phyloP scores from a whole-genome alignment of 129 eudicot genomes.

The Logfia minima region DNA sequence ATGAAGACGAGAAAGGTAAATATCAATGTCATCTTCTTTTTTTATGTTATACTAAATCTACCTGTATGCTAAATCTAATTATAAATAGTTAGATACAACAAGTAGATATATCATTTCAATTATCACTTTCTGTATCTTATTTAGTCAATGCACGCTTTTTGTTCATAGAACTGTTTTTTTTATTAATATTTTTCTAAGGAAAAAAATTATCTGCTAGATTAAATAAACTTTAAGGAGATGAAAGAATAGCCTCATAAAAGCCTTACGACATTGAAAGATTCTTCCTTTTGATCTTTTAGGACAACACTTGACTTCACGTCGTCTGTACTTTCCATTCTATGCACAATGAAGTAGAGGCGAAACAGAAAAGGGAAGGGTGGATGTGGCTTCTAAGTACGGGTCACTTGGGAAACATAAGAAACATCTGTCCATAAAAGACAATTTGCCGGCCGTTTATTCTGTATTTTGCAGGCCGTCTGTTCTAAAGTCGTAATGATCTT shows the following conservation, averaged over 20 bases:
- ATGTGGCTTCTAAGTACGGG: constrained; percentile 12
- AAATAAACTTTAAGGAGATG: not conserved
- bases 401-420: not conserved
- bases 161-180: constrained; percentile 9
- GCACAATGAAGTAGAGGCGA: constrained; percentile 1
- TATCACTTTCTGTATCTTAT: constrained; percentile 1
- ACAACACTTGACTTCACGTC: constrained; percentile 34
- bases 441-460: constrained; percentile 39
- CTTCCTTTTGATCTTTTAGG: constrained; percentile 30
- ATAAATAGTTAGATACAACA: too few relatives aligned
- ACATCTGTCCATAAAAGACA: constrained; percentile 12
- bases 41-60: too few relatives aligned
- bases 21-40: not conserved
- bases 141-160: not conserved
- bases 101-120: not conserved
- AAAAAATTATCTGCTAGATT: not conserved
- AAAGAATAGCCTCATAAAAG: constrained; percentile 32
- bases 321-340: constrained; percentile 41
- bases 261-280: constrained; percentile 32
- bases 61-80: too few relatives aligned
- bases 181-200: not conserved
- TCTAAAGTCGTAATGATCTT: constrained; percentile 26
- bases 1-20: constrained; percentile 1
- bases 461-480: constrained; percentile 23
- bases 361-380: constrained; percentile 17